phyloP scores from a whole-genome alignment of 345 rosid genomes.

The Hibiscus trionum region DNA sequence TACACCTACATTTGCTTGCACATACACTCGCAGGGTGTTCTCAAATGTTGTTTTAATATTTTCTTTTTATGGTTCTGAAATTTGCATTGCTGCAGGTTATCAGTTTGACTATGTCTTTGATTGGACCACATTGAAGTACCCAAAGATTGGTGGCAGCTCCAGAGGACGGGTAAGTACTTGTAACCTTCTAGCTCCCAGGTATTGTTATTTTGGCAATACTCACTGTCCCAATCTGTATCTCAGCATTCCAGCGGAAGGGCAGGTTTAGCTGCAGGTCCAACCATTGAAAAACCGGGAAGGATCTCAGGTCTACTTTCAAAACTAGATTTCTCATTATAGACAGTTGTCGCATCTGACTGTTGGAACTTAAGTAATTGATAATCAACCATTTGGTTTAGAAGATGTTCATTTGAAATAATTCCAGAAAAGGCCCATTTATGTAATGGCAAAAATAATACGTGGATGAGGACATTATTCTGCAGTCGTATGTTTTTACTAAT shows the following conservation, averaged over 20 bases:
- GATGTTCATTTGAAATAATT: neutral
- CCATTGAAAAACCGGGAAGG: constrained; percentile 45
- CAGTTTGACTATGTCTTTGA: constrained; percentile 81
- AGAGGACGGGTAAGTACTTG: constrained; percentile 51
- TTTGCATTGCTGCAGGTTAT: constrained; percentile 43
- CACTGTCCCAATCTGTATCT: neutral
- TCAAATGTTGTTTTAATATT: neutral
- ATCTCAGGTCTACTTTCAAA: constrained; percentile 28
- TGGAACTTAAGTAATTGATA: neutral
- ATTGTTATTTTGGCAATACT: neutral
- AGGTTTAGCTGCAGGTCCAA: constrained; percentile 36
- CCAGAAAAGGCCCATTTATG: too few species aligned
- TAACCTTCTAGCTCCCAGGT: neutral
- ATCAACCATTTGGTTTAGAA: neutral
- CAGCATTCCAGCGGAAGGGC: constrained; percentile 43
- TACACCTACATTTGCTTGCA: neutral
- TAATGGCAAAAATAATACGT: too few species aligned
- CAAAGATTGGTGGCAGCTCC: constrained; percentile 58
- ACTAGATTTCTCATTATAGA: neutral
- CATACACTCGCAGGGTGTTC: neutral
- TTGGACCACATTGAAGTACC: constrained; percentile 79
- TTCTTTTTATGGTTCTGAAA: neutral
- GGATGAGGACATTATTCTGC: too few species aligned
- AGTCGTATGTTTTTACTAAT: neutral
- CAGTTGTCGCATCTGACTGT: neutral